Percentiles rank a stretch among this genome's conserved stretches.
Evolutionary conservation across 176 grass and related monocot species (phyloP).

Genomic region (Oryza longistaminata): DNA sequence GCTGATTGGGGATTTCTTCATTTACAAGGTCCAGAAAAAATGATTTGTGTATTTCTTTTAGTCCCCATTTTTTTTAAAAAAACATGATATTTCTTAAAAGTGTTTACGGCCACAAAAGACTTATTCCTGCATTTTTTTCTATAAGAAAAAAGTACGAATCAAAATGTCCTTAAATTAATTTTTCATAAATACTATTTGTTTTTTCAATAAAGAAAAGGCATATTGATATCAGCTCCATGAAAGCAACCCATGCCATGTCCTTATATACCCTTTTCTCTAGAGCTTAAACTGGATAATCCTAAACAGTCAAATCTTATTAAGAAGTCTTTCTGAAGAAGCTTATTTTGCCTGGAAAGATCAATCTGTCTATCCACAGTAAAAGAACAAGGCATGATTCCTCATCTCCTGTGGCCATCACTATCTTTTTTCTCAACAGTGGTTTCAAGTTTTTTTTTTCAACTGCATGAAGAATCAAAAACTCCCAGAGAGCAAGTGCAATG

Average conservation of each 20-base stretch:
- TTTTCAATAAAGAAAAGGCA: not conserved
- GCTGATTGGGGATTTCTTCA: not conserved
- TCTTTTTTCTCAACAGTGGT: not conserved
- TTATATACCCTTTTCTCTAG: not conserved
- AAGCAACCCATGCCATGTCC: not conserved
- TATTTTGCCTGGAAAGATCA: not conserved
- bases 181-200: not conserved
- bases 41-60: not conserved
- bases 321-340: not conserved
- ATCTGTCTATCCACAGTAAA: conserved; percentile 10
- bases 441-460: conserved; percentile 34
- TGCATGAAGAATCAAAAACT: conserved; percentile 32
- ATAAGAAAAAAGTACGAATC: not conserved
- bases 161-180: not conserved
- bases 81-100: not conserved
- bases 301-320: conserved; percentile 26
- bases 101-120: not conserved
- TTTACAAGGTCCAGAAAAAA: not conserved
- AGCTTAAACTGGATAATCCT: conserved; percentile 12
- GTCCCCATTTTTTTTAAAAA: not conserved
- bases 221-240: not conserved
- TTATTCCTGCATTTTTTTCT: not conserved
- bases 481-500: conserved; percentile 28
- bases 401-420: conserved; percentile 2
- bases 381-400: not conserved